Evolutionary conservation across 306 rosid species (phyloP).

Genomic region (Rubus parviflorus): DNA sequence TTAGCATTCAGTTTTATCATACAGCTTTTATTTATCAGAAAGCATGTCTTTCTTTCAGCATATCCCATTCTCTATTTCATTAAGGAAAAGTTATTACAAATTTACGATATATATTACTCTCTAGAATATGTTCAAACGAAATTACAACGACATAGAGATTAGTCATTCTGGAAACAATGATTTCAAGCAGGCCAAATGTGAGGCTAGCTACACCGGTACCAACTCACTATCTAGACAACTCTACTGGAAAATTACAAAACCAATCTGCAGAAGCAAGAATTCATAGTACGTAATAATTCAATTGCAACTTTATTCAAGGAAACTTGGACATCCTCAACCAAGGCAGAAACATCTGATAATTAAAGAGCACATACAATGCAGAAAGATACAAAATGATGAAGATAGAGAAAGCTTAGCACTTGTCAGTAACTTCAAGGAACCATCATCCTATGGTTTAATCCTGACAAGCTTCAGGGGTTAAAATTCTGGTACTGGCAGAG

Average conservation of each 20-base stretch:
- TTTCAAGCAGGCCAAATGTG: conserved; percentile 17
- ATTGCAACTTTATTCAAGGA: neutral
- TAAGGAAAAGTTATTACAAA: neutral
- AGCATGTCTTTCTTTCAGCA: neutral
- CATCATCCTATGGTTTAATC: neutral
- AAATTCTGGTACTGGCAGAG: neutral
- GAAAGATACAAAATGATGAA: conserved; percentile 2
- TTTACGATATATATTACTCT: neutral
- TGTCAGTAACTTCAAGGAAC: neutral
- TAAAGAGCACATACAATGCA: neutral
- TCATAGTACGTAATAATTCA: neutral
- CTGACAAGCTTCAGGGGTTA: neutral
- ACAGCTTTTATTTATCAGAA: neutral
- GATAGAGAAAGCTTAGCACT: neutral
- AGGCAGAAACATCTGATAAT: neutral
- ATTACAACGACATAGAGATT: neutral
- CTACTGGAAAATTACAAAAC: neutral
- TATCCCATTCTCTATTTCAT: neutral
- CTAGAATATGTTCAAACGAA: neutral
- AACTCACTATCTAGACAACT: neutral
- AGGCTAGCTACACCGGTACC: neutral
- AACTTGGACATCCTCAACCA: neutral
- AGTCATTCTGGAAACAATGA: conserved; percentile 11
- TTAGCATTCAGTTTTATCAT: neutral
- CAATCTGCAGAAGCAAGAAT: neutral